Evolutionary conservation across 1,284 basidiomycete genomes (phyloP), one percentile per base, ranked within the genome.

Genomic region (Apiotrichum akiyoshidainum): DNA sequence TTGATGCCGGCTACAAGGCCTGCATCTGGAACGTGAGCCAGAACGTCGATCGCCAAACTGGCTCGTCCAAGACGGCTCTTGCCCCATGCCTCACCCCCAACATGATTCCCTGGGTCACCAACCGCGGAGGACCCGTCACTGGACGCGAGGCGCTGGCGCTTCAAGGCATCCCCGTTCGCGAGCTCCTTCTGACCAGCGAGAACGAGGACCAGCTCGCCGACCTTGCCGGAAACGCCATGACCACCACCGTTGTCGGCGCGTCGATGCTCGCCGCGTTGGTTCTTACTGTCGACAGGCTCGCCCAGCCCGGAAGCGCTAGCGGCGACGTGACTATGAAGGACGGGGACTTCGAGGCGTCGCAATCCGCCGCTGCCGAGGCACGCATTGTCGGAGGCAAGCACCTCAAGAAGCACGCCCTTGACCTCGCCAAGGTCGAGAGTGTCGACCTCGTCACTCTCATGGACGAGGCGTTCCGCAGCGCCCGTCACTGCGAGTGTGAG

Each of bases 11-110:
- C 0, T 92, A 86, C 77, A 93, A 94, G 73, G 92, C 90, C 84
- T 92, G 87, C 77, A 89, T 96, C 1, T 97, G 93, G 94, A 97
- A 97, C 76, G 82, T 97, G n/a, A 94, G 91, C 5, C 93, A 97
- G 76, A 97, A 97, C 66, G 94, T 97, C 34, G 91, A 93, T 75
- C 85, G 92, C 16, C 89, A 89, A 45, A 90, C 87, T 42, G 89
- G 89, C 5, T 87, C 89, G 0, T 85, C 83, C 59, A 87, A 86
- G 73, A 81, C 87, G 1, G 93, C 92, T 10, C 89, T 95, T 48
- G 90, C 88, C 59, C 90, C 90, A 1, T 97, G 93, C 75, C 83
- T 97, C 19, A 97, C 93, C 0, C 93, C 93, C 0, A 88, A 90
- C 39, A 96, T 96, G 89, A 97, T 97, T 63, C 91, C 94, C 0